Evolutionary conservation across 108 stramenopile species (phyloP).

Genomic region (Parietichytrium sp.): DNA sequence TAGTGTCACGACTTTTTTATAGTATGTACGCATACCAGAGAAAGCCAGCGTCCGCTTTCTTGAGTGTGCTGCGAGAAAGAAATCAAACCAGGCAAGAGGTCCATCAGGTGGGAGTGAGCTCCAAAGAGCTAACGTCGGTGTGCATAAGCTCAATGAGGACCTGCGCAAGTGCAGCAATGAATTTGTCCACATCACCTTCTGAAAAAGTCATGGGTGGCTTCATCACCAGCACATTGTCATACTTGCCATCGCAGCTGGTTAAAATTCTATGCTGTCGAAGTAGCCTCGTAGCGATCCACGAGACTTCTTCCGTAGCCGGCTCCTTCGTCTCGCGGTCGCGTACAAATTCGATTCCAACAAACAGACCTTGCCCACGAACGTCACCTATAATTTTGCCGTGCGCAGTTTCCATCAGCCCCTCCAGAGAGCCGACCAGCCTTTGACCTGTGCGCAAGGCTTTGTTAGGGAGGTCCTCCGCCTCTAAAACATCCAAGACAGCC

Average conservation of each 20-base stretch:
- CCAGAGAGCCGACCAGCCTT: constrained; percentile 64
- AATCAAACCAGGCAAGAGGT: no score
- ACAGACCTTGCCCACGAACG: constrained; percentile 85
- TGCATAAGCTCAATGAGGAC: neutral
- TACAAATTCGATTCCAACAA: constrained; percentile 86
- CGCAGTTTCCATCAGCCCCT: constrained; percentile 43
- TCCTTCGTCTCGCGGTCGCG: constrained; percentile 45
- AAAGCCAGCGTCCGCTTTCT: no score
- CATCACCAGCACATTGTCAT: constrained; percentile 84
- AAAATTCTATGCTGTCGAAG: constrained; percentile 64
- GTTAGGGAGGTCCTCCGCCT: constrained; percentile 70
- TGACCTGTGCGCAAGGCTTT: constrained; percentile 73
- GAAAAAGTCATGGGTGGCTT: constrained; percentile 92
- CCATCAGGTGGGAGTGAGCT: constrained; percentile 13
- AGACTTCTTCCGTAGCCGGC: constrained; percentile 6
- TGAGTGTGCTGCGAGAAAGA: no score
- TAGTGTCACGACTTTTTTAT: no score
- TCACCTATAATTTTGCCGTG: constrained; percentile 72
- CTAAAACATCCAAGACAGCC: constrained; percentile 77
- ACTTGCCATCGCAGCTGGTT: constrained; percentile 79
- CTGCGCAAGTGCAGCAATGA: neutral
- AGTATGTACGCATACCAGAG: no score
- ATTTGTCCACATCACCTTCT: constrained; percentile 41
- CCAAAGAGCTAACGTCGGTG: neutral
- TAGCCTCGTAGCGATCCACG: neutral